Conservation (phyloP, 768 basidiomycete genomes). For the Suillus luteus region DNA sequence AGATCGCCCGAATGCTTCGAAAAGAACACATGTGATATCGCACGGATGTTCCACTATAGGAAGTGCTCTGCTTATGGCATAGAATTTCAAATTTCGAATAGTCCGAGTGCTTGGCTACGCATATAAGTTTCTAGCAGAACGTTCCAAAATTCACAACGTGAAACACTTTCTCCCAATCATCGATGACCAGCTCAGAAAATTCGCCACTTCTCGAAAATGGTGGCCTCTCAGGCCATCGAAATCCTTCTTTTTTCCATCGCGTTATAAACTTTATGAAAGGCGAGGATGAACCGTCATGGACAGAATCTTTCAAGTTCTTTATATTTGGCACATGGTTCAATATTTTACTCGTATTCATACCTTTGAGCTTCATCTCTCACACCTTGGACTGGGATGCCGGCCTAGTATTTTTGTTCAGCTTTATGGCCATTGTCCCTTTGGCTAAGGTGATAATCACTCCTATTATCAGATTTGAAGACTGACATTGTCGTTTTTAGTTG, state of each 20-base stretch:
- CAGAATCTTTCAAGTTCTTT: conserved; percentile 58
- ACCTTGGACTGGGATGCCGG: conserved; percentile 73
- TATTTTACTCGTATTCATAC: conserved; percentile 76
- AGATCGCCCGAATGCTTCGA: not conserved
- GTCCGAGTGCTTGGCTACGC: too few relatives aligned
- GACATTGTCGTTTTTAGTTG: conserved; percentile 41
- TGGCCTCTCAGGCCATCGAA: conserved; percentile 17
- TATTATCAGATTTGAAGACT: not conserved
- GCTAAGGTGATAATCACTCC: conserved; percentile 60
- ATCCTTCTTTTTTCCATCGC: conserved; percentile 27
- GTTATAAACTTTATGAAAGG: conserved; percentile 44
- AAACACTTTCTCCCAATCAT: not conserved
- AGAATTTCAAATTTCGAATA: too few relatives aligned
- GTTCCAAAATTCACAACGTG: not conserved
- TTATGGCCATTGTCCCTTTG: conserved; percentile 83
- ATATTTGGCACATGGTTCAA: conserved; percentile 72
- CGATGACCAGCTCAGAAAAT: conserved; percentile 41
- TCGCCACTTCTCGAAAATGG: conserved; percentile 52
- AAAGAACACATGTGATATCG: not conserved
- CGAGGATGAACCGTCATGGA: conserved; percentile 67
- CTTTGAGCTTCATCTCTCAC: conserved; percentile 68
- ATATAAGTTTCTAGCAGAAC: not conserved
- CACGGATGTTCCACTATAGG: too few relatives aligned
- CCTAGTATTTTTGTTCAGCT: conserved; percentile 72
- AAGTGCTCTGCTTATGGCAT: too few relatives aligned